Base-by-base conservation (phyloP, 441 rosid species). In the Flueggea neowawraea region DNA sequence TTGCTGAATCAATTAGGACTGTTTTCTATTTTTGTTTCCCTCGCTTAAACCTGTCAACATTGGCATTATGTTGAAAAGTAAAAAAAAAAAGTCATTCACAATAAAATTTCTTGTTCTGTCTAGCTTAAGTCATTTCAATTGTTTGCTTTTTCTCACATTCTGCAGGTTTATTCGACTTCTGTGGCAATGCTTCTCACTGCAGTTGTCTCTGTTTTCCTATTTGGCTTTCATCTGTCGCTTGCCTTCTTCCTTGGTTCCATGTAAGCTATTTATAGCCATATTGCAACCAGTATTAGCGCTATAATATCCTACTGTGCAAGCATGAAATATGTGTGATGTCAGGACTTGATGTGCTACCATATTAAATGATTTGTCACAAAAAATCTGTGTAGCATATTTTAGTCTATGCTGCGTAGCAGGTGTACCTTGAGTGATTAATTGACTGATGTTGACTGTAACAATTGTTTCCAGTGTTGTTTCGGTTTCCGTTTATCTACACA, bases 121-220 rank as follows among this genome's bases (percentile, higher is more conserved):
- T 22, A 2, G 28, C 45, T 6, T 43, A 43, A 12, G 44, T 33
- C 22, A 58, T 4, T 16, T 57, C 49, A 31, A 13, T 5, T 28
- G 22, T 12, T 43, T 56, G 16, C 16, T 22, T 57, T 14, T 11
- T 1, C 28, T 33, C 36, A 45, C 48, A 13, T 12, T 44, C 51
- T 73, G 73, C 86, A 94, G 99, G 99, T 94, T 12, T 94, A 91
- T 80, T 87, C 99, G 16, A 95, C 99, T 63, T 91, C 99, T 28
- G 97, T 95, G 63, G 99, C 99, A 13, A 91, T 91, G 99, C 94
- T 95, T 79, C 96, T 95, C 13, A 95, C 99, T 0, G 97, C 97
- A 4, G 79, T 95, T 68, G 96, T 86, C 68, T 86, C 96, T 0
- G 96, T 89, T 55, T 95, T 89, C 66, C 90, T 95, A 13, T 91